phyloP scores from a whole-genome alignment of 441 rosid species.

The Jatropha multifida region DNA sequence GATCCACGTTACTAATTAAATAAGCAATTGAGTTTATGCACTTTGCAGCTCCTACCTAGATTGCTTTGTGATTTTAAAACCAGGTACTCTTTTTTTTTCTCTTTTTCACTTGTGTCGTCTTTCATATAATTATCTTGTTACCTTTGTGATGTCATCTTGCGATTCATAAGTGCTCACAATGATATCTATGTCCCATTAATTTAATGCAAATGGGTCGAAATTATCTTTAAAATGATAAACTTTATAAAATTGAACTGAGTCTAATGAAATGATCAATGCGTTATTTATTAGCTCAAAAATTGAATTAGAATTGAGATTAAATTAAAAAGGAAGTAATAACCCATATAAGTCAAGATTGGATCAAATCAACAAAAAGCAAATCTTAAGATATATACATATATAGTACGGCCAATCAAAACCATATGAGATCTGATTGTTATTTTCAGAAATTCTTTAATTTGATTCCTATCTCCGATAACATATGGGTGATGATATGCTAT shows the following conservation, averaged over 20 bases:
- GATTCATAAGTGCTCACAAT: too few species aligned
- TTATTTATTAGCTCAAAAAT: too few species aligned
- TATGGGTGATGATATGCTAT: background rate
- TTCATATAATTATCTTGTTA: background rate
- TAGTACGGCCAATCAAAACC: background rate
- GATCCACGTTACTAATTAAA: background rate
- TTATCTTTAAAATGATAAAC: too few species aligned
- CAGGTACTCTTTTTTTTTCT: background rate
- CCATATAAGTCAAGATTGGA: background rate
- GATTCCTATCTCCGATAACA: conserved; percentile 2
- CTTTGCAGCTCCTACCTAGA: background rate
- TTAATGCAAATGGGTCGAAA: too few species aligned
- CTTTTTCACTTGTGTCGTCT: conserved; percentile 7
- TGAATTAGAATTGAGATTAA: too few species aligned
- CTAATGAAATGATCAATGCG: too few species aligned
- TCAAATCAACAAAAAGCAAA: background rate
- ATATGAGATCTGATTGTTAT: background rate
- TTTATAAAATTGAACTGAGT: too few species aligned
- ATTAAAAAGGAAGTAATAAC: too few species aligned
- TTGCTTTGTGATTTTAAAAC: background rate
- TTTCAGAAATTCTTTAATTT: background rate
- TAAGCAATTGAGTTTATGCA: background rate
- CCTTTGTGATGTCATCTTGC: too few species aligned
- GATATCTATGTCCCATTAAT: too few species aligned
- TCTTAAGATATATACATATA: background rate